Base-by-base conservation (phyloP, 352 stramenopile species). In the Peronospora tabacina region DNA sequence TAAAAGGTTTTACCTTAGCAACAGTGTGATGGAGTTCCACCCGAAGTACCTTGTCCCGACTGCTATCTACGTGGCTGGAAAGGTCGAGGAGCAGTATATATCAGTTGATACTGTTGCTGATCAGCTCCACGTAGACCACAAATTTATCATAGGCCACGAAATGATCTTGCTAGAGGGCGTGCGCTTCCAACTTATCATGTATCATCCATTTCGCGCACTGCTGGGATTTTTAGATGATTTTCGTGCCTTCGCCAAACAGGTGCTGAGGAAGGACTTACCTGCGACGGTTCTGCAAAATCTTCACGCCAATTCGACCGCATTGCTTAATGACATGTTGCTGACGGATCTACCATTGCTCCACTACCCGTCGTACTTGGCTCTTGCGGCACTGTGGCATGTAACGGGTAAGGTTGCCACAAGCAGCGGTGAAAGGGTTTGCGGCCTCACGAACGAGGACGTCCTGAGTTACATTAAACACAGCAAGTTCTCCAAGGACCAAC, bases 71-170 rank as follows among this genome's bases (percentile, higher is more conserved):
- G 81, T 94, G 13, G 85, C 85, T 6, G 82, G 80, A 15, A 95
- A 95, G 40, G 79, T 93, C 13, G 85, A 95, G 59, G 85, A 95
- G 76, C 82, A 94, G 63, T 94, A 91, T 62, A 90, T 91, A 49
- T 89, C 75, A 22, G 82, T 91, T 33, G 82, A 94, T 36, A 90
- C 72, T 36, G 74, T 94, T 37, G 82, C 79, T 1, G 70, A 90
- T 55, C 76, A 91, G 52, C 68, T 92, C n/a, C 57, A 79, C 29
- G 72, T 90, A 37, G 80, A 92, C 56, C 80, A 89, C 54, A 87
- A 88, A 57, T 75, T 87, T 55, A 82, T 95, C 16, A 89, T 94
- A 44, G 78, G 72, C 3, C 77, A 92, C 37, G 85, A 95, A 58
- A 95, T 95, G 79, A 58, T 85, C 6, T 68, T 95, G 35, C 66